Evolutionary conservation across 495 filamentous ascomycete genomes (phyloP).

Genomic region (Apodospora peruviana): DNA sequence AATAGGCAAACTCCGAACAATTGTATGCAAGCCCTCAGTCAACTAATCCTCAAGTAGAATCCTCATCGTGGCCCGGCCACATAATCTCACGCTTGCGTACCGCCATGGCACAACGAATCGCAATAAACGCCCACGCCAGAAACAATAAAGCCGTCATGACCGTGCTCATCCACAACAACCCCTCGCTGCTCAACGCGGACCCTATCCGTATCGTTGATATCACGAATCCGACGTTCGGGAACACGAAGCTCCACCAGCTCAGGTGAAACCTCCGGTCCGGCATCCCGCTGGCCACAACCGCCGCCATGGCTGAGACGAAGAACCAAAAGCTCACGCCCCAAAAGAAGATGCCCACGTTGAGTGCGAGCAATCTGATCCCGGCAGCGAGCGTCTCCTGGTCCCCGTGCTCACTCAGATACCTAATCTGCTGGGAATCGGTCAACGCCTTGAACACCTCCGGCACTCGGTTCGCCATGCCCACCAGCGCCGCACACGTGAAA

Average conservation of each 20-base stretch:
- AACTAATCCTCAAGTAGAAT: constrained; percentile 32
- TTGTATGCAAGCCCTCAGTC: too few relatives aligned
- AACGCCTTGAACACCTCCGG: constrained; percentile 15
- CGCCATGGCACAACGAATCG: constrained; percentile 47
- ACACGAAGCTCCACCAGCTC: constrained; percentile 53
- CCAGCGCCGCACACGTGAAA: constrained; percentile 66
- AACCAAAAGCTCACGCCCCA: constrained; percentile 72
- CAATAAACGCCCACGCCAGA: constrained; percentile 53
- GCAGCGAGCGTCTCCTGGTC: constrained; percentile 18
- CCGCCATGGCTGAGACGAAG: constrained; percentile 54
- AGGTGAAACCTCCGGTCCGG: constrained; percentile 50
- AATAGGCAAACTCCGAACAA: too few relatives aligned
- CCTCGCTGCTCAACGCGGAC: constrained; percentile 32
- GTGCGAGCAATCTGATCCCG: constrained; percentile 43
- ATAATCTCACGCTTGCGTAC: constrained; percentile 50
- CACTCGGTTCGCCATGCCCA: constrained; percentile 52
- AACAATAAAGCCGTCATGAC: constrained; percentile 52
- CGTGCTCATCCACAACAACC: constrained; percentile 39
- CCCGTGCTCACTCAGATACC: neutral
- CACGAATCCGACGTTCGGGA: constrained; percentile 55
- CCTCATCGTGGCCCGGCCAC: constrained; percentile 60
- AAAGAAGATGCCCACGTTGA: constrained; percentile 54
- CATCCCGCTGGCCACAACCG: constrained; percentile 44
- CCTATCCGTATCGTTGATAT: constrained; percentile 45
- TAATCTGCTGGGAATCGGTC: neutral